A percentile compares a stretch with the other conserved stretches of the same genome.
Evolutionary conservation across 495 filamentous ascomycete species (phyloP).

Genomic region (Hapsidospora chrysogenum): DNA sequence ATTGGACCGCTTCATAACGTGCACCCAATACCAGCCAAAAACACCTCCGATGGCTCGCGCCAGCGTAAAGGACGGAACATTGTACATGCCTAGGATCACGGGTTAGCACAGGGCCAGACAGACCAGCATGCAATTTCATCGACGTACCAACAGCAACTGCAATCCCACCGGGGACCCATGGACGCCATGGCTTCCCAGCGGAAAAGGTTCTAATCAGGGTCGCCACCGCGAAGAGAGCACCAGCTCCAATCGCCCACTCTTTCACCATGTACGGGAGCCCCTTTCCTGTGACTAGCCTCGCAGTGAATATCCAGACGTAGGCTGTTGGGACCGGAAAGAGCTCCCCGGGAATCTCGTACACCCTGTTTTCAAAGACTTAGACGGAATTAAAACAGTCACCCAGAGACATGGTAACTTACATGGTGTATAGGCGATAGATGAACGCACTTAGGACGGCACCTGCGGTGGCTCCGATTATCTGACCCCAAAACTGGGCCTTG

Average conservation of each 20-base stretch:
- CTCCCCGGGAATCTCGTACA: slow-evolving; percentile 74
- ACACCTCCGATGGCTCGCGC: slow-evolving; percentile 76
- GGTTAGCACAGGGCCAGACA: slow-evolving; percentile 8
- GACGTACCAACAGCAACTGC: slow-evolving; percentile 70
- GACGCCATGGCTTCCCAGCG: slow-evolving; percentile 29
- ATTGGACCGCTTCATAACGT: slow-evolving; percentile 30
- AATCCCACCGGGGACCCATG: slow-evolving; percentile 75
- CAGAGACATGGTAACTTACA: slow-evolving; percentile 9
- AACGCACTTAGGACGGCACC: slow-evolving; percentile 75
- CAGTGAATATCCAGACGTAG: slow-evolving; percentile 95
- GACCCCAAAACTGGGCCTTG: slow-evolving; percentile 91
- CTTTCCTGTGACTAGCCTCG: slow-evolving; percentile 81
- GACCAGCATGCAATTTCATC: background rate
- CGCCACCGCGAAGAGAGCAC: slow-evolving; percentile 46
- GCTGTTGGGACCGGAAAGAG: slow-evolving; percentile 89
- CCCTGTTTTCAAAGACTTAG: slow-evolving; percentile 12
- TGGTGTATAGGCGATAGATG: slow-evolving; percentile 84
- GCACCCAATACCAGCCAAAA: slow-evolving; percentile 67
- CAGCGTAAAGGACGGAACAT: slow-evolving; percentile 87
- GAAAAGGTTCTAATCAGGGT: slow-evolving; percentile 50
- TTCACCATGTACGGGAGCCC: slow-evolving; percentile 70
- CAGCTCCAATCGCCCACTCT: slow-evolving; percentile 58
- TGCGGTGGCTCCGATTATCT: slow-evolving; percentile 78
- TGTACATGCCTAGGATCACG: slow-evolving; percentile 65
- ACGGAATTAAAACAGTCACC: background rate